Conservation (phyloP, 2,329 filamentous ascomycete species). For the Hymenoscyphus infarciens region DNA sequence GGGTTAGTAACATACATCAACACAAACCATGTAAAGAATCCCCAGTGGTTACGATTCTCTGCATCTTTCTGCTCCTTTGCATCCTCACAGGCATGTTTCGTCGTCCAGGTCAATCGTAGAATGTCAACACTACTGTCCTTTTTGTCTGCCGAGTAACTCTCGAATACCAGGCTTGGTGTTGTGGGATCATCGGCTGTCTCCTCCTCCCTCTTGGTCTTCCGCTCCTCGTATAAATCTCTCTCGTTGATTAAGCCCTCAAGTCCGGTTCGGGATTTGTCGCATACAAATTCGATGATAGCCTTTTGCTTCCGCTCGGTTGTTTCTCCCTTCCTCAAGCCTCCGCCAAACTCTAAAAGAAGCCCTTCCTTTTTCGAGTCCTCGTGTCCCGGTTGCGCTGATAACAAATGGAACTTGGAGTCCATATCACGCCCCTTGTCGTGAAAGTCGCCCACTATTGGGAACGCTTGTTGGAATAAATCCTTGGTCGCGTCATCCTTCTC, state of each 20-base stretch:
- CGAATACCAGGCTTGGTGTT: conserved; percentile 66
- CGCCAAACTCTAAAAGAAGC: conserved; percentile 63
- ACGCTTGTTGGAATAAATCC: conserved; percentile 52
- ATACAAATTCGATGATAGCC: conserved; percentile 82
- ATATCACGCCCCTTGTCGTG: conserved; percentile 55
- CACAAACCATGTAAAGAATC: conserved; percentile 96
- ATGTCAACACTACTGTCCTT: conserved; percentile 51
- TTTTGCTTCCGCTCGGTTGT: conserved; percentile 54
- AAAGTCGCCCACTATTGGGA: conserved; percentile 73
- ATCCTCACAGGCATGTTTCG: conserved; percentile 78
- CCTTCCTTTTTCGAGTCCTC: conserved; percentile 68
- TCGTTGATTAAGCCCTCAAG: conserved; percentile 65
- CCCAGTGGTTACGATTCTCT: conserved; percentile 63
- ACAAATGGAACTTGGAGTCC: conserved; percentile 61
- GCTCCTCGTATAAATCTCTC: conserved; percentile 51
- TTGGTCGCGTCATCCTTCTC: conserved; percentile 43
- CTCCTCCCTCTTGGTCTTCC: conserved; percentile 34
- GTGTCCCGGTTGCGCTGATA: conserved; percentile 62
- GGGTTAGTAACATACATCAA: conserved; percentile 63
- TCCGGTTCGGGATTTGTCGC: conserved; percentile 68
- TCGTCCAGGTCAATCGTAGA: conserved; percentile 77
- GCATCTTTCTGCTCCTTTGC: conserved; percentile 42
- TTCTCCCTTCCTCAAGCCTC: conserved; percentile 53
- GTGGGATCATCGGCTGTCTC: conserved; percentile 30
- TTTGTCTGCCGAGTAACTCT: conserved; percentile 61